Base-by-base conservation (phyloP, 2,329 filamentous ascomycete species). In the Microsporum ferrugineum region DNA sequence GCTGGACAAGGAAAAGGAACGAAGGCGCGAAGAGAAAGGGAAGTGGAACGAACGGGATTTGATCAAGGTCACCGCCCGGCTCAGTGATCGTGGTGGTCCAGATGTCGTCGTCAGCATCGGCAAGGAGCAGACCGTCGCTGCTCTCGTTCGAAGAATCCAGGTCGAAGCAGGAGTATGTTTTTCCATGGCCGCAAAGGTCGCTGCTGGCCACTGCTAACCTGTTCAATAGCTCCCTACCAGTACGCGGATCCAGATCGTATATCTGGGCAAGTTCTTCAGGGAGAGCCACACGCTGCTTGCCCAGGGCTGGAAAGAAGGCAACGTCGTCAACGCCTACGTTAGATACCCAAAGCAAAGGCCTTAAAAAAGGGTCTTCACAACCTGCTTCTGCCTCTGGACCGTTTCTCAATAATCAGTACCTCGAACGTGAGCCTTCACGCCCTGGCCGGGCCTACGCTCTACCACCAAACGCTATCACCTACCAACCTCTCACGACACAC, bases 251-350 rank as follows among this genome's bases (percentile, higher is more conserved):
- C 84, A 84, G 60, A 82, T 96, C 62, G 86, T 84, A 23, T 95
- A 95, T 71, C 81, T 94, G 73, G 91, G 91, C 66, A 89, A 85
- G 70, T 83, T 91, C 58, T 80, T 96, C 53, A 84, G 85, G 65
- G 88, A 92, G 65, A 79, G 80, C 60, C 71, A 82, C 23, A 80
- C 86, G 0, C 73, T 96, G 17, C 73, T 78, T 51, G 80, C 81
- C 2, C 87, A 94, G 67, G 88, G 87, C 57, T 96, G 89, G 88
- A 82, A 85, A 67, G 79, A 82, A 63, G 88, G 85, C 39, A 82
- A 94, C 69, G 78, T 94, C 38, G 76, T 95, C 60, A 94, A 91
- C 71, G 90, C 87, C 27, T 78, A 94, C 62, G 85, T 77, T 34
- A 47, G 65, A 4, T 65, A 65, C 27, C 33, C 57, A 10, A 53